Evolutionary conservation across 31 red algal species (phyloP), one percentile per base, ranked within the genome.

Genomic region (Odonthalia washingtoniensis): DNA sequence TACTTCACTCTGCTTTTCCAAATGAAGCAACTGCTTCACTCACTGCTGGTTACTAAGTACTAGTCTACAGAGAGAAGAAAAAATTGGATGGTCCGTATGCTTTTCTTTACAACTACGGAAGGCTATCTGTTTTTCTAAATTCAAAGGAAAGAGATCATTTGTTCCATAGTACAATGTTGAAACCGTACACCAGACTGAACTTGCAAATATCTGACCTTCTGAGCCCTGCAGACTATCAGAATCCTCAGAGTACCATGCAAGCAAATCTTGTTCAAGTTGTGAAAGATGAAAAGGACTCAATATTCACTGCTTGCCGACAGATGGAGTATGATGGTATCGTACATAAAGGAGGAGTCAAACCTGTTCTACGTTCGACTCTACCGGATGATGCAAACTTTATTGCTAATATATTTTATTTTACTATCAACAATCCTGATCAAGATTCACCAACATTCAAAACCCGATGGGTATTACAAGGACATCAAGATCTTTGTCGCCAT

Each of bases 391-490:
- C 77, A 21, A 80, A 80, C 16, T 46, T 80, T 33, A 44, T 61
- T 32, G 30, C 4, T 32, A 63, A 63, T 33, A 6, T 27, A 4
- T 80, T 62, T 27, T 0, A 0, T 6, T 45, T 80, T 3, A 17
- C 39, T 16, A 80, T 0, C 77, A 80, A 80, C 9, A 33, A 80
- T 28, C 46, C 52, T 37, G 3, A 34, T 4, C 52, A 37, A 66
- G 12, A 6, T 61, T 5, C n/a, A 5, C 41, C 52, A 65, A 30
- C 32, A 27, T 52, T 33, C 0, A 65, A 80, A 80, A 28, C 1
- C 9, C 42, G 46, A 4, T 80, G 46, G 52, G 45, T 80, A 35
- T 38, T 80, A 67, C 77, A 80, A 28, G 43, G 45, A 62, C 45
- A 80, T 52, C 67, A 72, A 27, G 43, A 61, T 21, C 52, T 61